Conservation (phyloP, 345 rosid genomes). For the Carallia pectinifolia region DNA sequence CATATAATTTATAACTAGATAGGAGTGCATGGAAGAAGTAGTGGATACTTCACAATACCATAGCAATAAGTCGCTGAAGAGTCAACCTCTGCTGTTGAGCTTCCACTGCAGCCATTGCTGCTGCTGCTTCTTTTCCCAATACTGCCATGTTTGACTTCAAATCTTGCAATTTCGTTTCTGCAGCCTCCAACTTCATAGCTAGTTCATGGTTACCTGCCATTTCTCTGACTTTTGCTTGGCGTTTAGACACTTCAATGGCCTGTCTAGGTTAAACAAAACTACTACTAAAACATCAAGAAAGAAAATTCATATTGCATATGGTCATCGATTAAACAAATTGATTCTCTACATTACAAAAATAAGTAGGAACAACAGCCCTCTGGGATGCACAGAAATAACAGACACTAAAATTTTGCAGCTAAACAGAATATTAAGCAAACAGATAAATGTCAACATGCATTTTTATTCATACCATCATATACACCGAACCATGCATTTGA, state of each 20-base stretch:
- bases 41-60: constrained; percentile 50
- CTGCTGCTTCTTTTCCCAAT: constrained; percentile 80
- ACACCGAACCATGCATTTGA: background rate
- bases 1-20: background rate
- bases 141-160: constrained; percentile 66
- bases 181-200: constrained; percentile 67
- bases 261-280: constrained; percentile 43
- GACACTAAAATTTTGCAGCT: background rate
- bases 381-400: background rate
- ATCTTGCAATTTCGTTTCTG: constrained; percentile 74
- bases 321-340: no score
- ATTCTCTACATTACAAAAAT: background rate
- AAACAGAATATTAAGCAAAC: background rate
- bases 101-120: constrained; percentile 87
- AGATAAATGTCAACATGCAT: constrained; percentile 1
- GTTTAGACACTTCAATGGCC: constrained; percentile 83
- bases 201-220: constrained; percentile 60
- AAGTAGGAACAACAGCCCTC: background rate
- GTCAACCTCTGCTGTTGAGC: constrained; percentile 89
- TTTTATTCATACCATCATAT: background rate
- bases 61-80: constrained; percentile 77
- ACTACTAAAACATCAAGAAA: constrained; percentile 9
- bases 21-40: constrained; percentile 8
- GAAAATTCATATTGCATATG: background rate
- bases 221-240: constrained; percentile 76